These are phyloP conservation scores for Casaregolazyma suthepensis DNA, from an alignment of 1,139 yeast genomes.

Conservation along the genomic window DNA sequence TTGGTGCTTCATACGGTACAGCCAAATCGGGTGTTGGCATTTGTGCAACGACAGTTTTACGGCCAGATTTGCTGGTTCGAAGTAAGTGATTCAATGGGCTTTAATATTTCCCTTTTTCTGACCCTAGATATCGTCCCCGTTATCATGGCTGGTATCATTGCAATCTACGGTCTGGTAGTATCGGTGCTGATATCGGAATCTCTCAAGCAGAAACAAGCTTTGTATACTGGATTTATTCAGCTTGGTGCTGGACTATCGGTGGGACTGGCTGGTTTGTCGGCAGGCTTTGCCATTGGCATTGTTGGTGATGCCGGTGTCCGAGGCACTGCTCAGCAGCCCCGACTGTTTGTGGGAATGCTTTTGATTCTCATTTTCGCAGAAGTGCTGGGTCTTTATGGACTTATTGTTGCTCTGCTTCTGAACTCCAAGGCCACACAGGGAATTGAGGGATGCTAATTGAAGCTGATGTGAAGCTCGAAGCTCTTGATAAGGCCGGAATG, in stretches of 20 bases:
- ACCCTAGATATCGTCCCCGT: conserved; percentile 56
- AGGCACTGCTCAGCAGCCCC: conserved; percentile 93
- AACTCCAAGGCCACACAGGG: conserved; percentile 97
- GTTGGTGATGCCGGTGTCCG: conserved; percentile 99
- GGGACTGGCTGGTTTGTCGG: conserved; percentile 94
- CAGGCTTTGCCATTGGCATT: conserved; percentile 97
- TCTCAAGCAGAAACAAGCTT: conserved; percentile 83
- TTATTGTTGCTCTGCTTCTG: conserved; percentile 93
- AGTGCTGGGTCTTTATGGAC: conserved; percentile 95
- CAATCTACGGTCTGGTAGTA: conserved; percentile 97
- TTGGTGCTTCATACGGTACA: conserved; percentile 99
- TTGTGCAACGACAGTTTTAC: conserved; percentile 94
- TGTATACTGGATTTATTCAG: conserved; percentile 96
- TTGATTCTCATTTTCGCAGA: conserved; percentile 94
- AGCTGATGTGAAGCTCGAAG: background rate
- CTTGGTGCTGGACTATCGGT: conserved; percentile 98
- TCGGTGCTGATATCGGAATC: conserved; percentile 91
- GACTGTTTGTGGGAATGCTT: conserved; percentile 96
- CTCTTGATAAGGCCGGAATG: background rate
- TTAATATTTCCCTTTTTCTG: background rate
- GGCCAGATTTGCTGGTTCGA: conserved; percentile 86
- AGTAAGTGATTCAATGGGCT: conserved; percentile 24
- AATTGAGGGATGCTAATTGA: background rate
- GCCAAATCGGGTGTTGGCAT: conserved; percentile 99
- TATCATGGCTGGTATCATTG: conserved; percentile 99